Base-by-base conservation (phyloP, 805 yeast genomes). In the Kuraishia hungarica region DNA sequence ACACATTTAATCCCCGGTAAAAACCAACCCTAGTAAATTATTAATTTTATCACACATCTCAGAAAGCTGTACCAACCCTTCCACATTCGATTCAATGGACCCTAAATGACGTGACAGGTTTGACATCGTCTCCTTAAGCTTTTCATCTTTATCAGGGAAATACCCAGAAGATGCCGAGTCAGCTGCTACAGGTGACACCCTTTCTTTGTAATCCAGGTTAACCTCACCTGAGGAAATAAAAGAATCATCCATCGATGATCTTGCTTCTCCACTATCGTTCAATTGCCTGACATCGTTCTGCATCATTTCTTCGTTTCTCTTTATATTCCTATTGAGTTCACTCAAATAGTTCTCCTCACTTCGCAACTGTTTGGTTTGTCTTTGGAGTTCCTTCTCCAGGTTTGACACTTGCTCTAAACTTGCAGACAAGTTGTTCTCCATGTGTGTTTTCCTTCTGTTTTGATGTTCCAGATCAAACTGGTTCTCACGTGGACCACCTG, bases 281-380 rank as follows among this genome's bases (percentile, higher is more conserved):
- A 47, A 19, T 19, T 22, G 49, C 49, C 21, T 10, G 22, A 21
- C 51, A 8, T 52, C 48, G 13, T 15, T 24, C 28, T 47, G 19
- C 51, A 52, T 24, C 51, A 52, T 21, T 39, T 35, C 28, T n/a
- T 15, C n/a, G 46, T 52, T 52, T 26, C 48, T 22, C 51, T 19
- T 19, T 20, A 39, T 29, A 22, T 50, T 53, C 28, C 23, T 19
- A n/a, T 13, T 20, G 13, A 53, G 47, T 15, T 23, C 15, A n/a
- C 3, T 23, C 4, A 29, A 28, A 29, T 49, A 53, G 2, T 19
- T n/a, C 52, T 50, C 26, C 43, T 29, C 48, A 17, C 48, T 35
- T 15, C 39, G n/a, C 39, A 53, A 19, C 35, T 17, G 20, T 20
- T 39, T 48, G 17, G 23, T 17, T 51, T 53, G 29, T 23, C 48